These are phyloP conservation scores for Umbelopsis ramanniana DNA, from an alignment of 192 early-diverging fungal species.

Conservation along the genomic window DNA sequence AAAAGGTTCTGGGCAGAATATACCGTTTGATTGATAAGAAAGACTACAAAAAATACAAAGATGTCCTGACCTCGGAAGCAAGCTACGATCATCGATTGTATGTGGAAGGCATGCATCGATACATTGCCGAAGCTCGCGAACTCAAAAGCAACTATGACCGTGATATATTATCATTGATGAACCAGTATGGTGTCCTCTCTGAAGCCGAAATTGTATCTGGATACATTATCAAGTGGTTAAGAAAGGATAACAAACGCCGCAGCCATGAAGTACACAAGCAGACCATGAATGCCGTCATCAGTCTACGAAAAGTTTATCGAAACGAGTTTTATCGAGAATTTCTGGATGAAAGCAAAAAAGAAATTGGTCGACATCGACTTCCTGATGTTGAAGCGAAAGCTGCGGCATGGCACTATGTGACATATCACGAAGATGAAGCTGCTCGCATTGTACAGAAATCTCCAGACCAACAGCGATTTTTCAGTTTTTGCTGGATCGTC, in stretches of 20 bases:
- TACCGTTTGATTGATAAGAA: conserved; percentile 51
- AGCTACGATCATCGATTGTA: conserved; percentile 45
- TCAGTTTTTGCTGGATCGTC: conserved; percentile 56
- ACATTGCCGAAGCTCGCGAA: conserved; percentile 51
- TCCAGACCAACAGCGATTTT: conserved; percentile 36
- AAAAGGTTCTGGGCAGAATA: conserved; percentile 57
- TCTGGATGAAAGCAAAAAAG: conserved; percentile 25
- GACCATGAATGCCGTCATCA: conserved; percentile 40
- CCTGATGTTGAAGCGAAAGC: conserved; percentile 51
- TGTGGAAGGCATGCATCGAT: conserved; percentile 53
- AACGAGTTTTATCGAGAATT: conserved; percentile 54
- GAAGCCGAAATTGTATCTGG: conserved; percentile 51
- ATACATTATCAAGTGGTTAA: conserved; percentile 40
- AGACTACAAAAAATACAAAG: conserved; percentile 49
- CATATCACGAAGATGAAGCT: conserved; percentile 56
- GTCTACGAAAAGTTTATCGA: conserved; percentile 47
- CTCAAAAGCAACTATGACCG: conserved; percentile 54
- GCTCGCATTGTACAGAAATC: conserved; percentile 27
- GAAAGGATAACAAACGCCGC: conserved; percentile 49
- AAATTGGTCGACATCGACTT: conserved; percentile 21
- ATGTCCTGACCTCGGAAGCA: conserved; percentile 28
- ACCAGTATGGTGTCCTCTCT: conserved; percentile 61
- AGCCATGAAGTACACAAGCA: conserved; percentile 55
- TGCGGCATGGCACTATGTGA: conserved; percentile 74
- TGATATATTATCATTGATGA: conserved; percentile 61